A percentile compares a stretch with the other conserved stretches of the same genome.
Conservation (phyloP, 345 rosid genomes). For the Nephelium lappaceum region DNA sequence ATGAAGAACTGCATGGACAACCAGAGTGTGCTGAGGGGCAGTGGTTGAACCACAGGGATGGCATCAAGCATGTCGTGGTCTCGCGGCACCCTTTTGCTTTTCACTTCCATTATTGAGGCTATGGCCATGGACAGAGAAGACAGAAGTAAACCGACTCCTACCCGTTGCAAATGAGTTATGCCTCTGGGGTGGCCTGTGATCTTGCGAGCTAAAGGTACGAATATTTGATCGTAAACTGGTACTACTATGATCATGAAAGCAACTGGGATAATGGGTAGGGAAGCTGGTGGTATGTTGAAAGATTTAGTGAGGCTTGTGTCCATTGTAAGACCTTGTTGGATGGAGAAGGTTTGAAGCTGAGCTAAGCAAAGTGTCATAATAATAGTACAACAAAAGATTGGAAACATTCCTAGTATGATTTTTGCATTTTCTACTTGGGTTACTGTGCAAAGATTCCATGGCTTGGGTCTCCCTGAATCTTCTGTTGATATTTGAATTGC, state of each 20-base stretch:
- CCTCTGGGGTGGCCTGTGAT: constrained; percentile 53
- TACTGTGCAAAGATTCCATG: constrained; percentile 61
- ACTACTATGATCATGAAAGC: constrained; percentile 38
- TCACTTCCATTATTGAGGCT: constrained; percentile 50
- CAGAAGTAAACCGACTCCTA: constrained; percentile 56
- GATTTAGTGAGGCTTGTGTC: constrained; percentile 38
- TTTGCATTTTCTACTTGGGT: constrained; percentile 69
- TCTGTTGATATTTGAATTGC: constrained; percentile 37
- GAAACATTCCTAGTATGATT: constrained; percentile 50
- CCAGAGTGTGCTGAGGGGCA: constrained; percentile 58
- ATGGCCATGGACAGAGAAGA: constrained; percentile 48
- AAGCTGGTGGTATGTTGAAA: constrained; percentile 55
- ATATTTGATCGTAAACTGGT: constrained; percentile 45
- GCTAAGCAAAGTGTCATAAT: constrained; percentile 60
- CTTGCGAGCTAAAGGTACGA: constrained; percentile 43
- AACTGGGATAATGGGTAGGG: constrained; percentile 53
- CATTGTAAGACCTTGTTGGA: constrained; percentile 58
- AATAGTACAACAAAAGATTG: constrained; percentile 61
- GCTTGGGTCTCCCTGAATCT: constrained; percentile 24
- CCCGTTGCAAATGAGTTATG: constrained; percentile 58
- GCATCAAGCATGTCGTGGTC: constrained; percentile 53
- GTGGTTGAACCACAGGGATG: constrained; percentile 34
- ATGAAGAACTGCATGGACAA: constrained; percentile 56
- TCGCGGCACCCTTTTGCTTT: constrained; percentile 49
- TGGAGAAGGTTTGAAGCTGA: constrained; percentile 58